phyloP scores from a whole-genome alignment of 768 basidiomycete species.

The Phanerodontia chrysosporium region DNA sequence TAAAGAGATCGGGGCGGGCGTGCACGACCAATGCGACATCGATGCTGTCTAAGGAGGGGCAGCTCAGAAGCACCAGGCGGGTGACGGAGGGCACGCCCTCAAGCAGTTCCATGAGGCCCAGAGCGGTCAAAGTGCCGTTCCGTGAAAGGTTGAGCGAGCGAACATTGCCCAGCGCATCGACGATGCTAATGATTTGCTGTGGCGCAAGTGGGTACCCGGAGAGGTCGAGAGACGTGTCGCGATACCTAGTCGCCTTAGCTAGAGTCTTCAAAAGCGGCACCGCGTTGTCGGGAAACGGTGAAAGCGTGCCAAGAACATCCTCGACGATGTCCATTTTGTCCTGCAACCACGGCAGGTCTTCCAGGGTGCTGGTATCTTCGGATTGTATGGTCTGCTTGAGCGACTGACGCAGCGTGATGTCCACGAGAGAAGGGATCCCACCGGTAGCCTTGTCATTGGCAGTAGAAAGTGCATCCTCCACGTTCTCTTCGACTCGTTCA shows the following conservation, averaged over 20 bases:
- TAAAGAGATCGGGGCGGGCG: conserved; percentile 24
- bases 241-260: conserved; percentile 11
- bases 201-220: conserved; percentile 20
- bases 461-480: too few relatives aligned
- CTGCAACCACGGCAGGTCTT: conserved; percentile 27
- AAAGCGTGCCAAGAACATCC: conserved; percentile 15
- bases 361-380: conserved; percentile 23
- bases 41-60: conserved; percentile 20
- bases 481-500: too few relatives aligned
- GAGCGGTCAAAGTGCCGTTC: conserved; percentile 23
- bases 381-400: conserved; percentile 21
- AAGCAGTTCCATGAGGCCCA: conserved; percentile 22
- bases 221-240: conserved; percentile 20
- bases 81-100: conserved; percentile 18
- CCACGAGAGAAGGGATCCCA: conserved; percentile 25
- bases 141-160: conserved; percentile 25
- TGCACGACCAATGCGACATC: conserved; percentile 22
- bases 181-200: conserved; percentile 20
- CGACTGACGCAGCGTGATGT: conserved; percentile 25
- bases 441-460: neutral
- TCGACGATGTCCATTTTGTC: conserved; percentile 23
- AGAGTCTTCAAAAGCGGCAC: conserved; percentile 22
- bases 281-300: conserved; percentile 25
- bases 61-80: conserved; percentile 23
- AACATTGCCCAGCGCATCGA: conserved; percentile 12